phyloP scores from a whole-genome alignment of 2,329 filamentous ascomycete genomes.

The Penicillium sp. region DNA sequence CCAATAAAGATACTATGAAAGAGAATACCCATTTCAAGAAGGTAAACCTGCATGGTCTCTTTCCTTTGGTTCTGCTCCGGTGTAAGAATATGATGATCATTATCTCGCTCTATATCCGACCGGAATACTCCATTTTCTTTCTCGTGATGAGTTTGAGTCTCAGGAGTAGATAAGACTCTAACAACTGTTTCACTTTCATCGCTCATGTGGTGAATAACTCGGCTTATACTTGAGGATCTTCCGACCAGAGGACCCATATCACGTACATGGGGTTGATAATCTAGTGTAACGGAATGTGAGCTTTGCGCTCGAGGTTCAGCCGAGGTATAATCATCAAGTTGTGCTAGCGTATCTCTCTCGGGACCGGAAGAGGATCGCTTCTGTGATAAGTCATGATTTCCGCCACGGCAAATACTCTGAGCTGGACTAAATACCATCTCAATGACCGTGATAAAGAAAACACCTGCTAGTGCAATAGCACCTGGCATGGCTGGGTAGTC shows the following conservation, averaged over 20 bases:
- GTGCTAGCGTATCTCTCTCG: not conserved
- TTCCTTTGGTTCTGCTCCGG: slow-evolving; percentile 53
- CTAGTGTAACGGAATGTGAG: slow-evolving; percentile 1
- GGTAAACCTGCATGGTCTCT: slow-evolving; percentile 68
- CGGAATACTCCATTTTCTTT: slow-evolving; percentile 14
- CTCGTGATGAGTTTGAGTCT: slow-evolving; percentile 13
- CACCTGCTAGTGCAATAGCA: slow-evolving; percentile 44
- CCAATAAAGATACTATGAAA: slow-evolving; percentile 65
- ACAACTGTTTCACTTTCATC: slow-evolving; percentile 21
- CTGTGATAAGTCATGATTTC: no score
- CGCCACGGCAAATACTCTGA: slow-evolving; percentile 27
- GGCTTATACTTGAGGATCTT: slow-evolving; percentile 29
- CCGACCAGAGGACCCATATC: slow-evolving; percentile 29
- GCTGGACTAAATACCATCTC: slow-evolving; percentile 54
- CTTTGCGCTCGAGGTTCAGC: not conserved
- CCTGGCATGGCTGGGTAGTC: slow-evolving; percentile 50
- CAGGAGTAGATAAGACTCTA: slow-evolving; percentile 24
- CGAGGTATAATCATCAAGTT: no score
- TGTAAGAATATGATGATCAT: slow-evolving; percentile 18
- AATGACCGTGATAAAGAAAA: slow-evolving; percentile 50
- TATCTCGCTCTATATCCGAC: slow-evolving; percentile 17
- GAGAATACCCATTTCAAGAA: slow-evolving; percentile 73
- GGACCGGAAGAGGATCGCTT: no score
- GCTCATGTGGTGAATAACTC: slow-evolving; percentile 28
- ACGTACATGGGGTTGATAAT: slow-evolving; percentile 22